Base-by-base conservation (phyloP, 2,329 filamentous ascomycete genomes). In the Colletotrichum cereale region DNA sequence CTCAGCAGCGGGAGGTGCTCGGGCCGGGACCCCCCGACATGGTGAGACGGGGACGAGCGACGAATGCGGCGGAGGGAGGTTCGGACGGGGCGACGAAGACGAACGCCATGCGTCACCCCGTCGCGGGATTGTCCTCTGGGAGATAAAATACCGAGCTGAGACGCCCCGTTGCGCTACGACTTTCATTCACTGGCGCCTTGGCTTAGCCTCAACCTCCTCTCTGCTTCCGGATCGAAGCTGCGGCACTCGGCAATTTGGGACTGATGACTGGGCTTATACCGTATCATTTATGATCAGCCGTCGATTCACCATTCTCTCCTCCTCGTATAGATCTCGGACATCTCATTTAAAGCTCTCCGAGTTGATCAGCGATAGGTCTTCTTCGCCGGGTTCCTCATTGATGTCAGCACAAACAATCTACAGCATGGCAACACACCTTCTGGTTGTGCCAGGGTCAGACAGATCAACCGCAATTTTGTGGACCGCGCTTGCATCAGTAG, bases 21-120 rank as follows among this genome's bases (percentile, higher is more conserved):
- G 31, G 38, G 34, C 31, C 26, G 34, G n/a, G 26, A 5, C 26
- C 29, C 18, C n/a, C n/a, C 60, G n/a, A 52, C 44, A 40, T 47
- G 31, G 16, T 50, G n/a, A 62, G 44, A 62, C 60, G 4, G 47
- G 34, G 34, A 48, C 60, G 44, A 62, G 34, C 60, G 60, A 44
- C 38, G 38, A 14, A 6, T 48, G 44, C n/a, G 34, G 34, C 44
- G 16, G 57, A 21, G 24, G 24, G 31, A 40, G 38, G 44, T 34
- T 62, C 47, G 34, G 44, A 62, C 38, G 60, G 5, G 31, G 29
- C 60, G 44, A 48, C 10, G 24, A 48, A 48, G 21, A 7, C 50
- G 14, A 16, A 47, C 29, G 29, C 57, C 42, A 36, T 42, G 31
- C 57, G 42, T 61, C 57, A 48, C 12, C 29, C 42, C 14, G 34